Evolutionary conservation across 805 yeast species (phyloP).

Genomic region (Candida parachauliodes): DNA sequence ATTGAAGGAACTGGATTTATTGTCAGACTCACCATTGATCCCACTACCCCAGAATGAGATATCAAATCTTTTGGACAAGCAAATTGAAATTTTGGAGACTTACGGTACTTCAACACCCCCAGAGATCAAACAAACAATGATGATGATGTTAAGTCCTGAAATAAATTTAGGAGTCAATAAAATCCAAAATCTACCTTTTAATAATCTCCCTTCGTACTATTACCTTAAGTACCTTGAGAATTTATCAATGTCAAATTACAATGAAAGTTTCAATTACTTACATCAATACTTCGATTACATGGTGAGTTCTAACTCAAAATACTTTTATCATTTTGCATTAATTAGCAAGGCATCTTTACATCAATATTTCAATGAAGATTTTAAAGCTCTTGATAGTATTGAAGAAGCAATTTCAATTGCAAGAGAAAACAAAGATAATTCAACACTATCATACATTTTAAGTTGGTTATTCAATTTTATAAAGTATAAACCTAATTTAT

Average conservation of each 20-base stretch:
- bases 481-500: conserved; percentile 59
- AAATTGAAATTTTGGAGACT: conserved; percentile 49
- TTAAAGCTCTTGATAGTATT: conserved; percentile 71
- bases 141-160: conserved; percentile 42
- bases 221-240: conserved; percentile 61
- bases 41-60: conserved; percentile 52
- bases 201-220: conserved; percentile 38
- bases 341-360: conserved; percentile 70
- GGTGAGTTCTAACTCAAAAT: conserved; percentile 61
- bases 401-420: conserved; percentile 88
- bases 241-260: conserved; percentile 58
- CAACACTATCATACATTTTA: conserved; percentile 66
- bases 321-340: conserved; percentile 73
- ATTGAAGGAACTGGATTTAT: conserved; percentile 10
- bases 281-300: conserved; percentile 71
- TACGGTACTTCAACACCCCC: conserved; percentile 50
- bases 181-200: conserved; percentile 29
- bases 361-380: conserved; percentile 60
- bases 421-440: conserved; percentile 73
- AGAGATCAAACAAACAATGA: conserved; percentile 38
- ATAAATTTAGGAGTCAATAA: conserved; percentile 29
- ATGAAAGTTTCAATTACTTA: conserved; percentile 46
- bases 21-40: conserved; percentile 15
- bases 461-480: conserved; percentile 73
- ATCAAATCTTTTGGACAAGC: conserved; percentile 47